phyloP scores from a whole-genome alignment of 257 asterid genomes.

The Solanum sitiens region DNA sequence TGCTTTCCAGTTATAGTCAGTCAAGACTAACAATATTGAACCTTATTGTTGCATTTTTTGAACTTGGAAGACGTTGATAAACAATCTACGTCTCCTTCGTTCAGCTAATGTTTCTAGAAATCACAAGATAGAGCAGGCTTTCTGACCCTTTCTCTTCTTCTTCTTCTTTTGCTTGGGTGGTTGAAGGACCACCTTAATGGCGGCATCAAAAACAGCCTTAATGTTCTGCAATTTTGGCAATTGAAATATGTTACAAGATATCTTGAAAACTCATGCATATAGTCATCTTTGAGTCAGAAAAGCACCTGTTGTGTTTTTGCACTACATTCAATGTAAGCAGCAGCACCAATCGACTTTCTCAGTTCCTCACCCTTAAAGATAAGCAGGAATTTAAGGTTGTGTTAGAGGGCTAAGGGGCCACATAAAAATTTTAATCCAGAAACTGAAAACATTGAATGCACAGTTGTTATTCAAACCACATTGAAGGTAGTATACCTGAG shows the following conservation, averaged over 20 bases:
- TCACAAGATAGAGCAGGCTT: slow-evolving; percentile 50
- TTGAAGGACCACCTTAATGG: slow-evolving; percentile 67
- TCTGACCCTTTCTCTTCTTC: slow-evolving; percentile 70
- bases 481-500: slow-evolving; percentile 32
- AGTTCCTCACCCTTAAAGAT: slow-evolving; percentile 76
- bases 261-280: not conserved
- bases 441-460: not conserved
- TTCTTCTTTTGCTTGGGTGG: slow-evolving; percentile 72
- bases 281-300: not conserved
- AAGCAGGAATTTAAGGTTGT: slow-evolving; percentile 1
- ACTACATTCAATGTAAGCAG: slow-evolving; percentile 79
- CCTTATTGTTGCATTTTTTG: not conserved
- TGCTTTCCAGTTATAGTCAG: slow-evolving; percentile 2
- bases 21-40: not conserved
- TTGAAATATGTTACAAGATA: not conserved
- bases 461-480: not conserved
- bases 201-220: slow-evolving; percentile 79
- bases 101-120: not conserved
- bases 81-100: not conserved
- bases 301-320: slow-evolving; percentile 76
- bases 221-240: slow-evolving; percentile 43
- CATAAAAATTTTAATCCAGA: not conserved
- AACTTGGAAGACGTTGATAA: not conserved
- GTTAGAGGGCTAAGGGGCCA: not conserved
- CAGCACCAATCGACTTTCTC: slow-evolving; percentile 65